Base-by-base conservation (phyloP, 2,329 filamentous ascomycete genomes). In the Proliferodiscus dingleyae region DNA sequence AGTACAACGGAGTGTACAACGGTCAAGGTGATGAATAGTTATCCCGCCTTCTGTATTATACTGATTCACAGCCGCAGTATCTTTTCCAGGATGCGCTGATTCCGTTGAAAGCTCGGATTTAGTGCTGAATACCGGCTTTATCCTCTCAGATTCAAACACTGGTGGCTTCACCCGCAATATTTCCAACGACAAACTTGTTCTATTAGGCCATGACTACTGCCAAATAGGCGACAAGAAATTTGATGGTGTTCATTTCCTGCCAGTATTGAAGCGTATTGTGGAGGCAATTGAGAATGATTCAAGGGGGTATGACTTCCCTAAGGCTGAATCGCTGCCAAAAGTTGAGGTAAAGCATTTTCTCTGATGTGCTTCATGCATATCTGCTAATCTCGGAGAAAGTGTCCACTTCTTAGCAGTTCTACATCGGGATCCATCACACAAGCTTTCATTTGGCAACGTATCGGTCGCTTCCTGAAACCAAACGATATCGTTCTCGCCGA, bases 191-290 rank as follows among this genome's bases (percentile, higher is more conserved):
- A 45, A 58, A 19, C 38, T 50, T 4, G 42, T 56, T 4, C 26
- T 48, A 8, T 21, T 56, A 11, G 55, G 47, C 13, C 54, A 56
- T 43, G 49, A 58, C 16, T 57, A 52, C 37, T 58, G 57, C 29
- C 55, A 57, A 13, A 37, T 61, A 13, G 39, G 49, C 5, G 54
- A 39, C 2, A 50, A 57, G 43, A 55, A 52, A 22, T 60, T 37
- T 34, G 55, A 56, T 5, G 50, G 49, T 29, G 45, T 59, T 22
- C 76, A 81, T 47, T 89, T 91, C 80, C 81, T 81, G 47, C 82
- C 84, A 37, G 85, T 95, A 13, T 72, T 95, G 30, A 74, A 73
- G 47, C 86, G 85, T 60, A 66, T 94, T 16, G 74, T 82, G 15
- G 51, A 46, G 15, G 54, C 52, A 24, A 41, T 61, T 21, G 54